Evolutionary conservation across 163 green algal genomes (phyloP).

Genomic region (Chloromonas sp.): DNA sequence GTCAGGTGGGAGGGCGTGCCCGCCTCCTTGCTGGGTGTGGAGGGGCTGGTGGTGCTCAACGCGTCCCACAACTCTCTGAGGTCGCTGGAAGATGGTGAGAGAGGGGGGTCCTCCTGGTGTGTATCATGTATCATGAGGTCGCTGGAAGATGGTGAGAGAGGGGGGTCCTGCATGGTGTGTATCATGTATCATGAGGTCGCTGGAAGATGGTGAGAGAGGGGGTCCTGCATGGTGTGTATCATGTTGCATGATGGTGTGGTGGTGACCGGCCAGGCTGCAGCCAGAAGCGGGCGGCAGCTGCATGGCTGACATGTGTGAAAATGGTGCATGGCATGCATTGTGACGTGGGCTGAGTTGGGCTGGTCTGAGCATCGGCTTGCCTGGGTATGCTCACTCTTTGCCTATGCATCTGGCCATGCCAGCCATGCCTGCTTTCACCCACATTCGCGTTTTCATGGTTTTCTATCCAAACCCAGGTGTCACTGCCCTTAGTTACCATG

Average conservation of each 20-base stretch:
- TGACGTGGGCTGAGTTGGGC: neutral
- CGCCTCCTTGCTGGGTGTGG: conserved; percentile 18
- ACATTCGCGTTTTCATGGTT: no score
- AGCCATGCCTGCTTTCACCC: no score
- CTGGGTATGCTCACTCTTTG: no score
- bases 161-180: neutral
- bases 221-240: neutral
- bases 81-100: conserved; percentile 12
- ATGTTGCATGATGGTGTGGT: neutral
- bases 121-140: neutral
- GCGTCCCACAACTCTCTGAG: conserved; percentile 32
- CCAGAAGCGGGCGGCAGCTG: neutral
- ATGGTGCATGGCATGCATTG: neutral
- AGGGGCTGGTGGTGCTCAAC: conserved; percentile 40
- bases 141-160: conserved; percentile 11
- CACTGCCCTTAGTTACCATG: neutral
- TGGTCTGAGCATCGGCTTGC: no score
- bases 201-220: conserved; percentile 10
- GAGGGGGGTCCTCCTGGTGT: neutral
- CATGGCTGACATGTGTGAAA: neutral
- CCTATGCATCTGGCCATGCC: no score
- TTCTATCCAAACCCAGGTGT: neutral
- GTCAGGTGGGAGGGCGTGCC: conserved; percentile 13
- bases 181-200: conserved; percentile 6
- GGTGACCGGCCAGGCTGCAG: neutral